A percentile compares a stretch with the other conserved stretches of the same genome.
Conservation (phyloP, 2,329 filamentous ascomycete genomes). For the Neonectria punicea region DNA sequence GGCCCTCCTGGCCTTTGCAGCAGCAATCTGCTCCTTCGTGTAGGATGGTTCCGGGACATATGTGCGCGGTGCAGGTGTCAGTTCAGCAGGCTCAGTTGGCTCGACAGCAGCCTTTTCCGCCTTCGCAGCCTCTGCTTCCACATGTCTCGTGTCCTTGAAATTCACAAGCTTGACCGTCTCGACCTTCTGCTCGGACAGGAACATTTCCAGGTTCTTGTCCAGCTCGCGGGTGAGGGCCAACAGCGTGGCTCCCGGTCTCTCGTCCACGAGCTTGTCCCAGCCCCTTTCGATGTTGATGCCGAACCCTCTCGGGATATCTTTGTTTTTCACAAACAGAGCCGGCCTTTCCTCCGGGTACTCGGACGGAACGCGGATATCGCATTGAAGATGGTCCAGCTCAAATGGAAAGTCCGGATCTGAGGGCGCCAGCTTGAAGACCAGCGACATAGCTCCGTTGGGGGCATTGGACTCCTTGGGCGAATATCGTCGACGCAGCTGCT, state of each 20-base stretch:
- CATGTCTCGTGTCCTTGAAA: conserved; percentile 66
- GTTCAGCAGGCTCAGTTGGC: conserved; percentile 13
- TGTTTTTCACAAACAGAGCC: conserved; percentile 72
- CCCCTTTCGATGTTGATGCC: conserved; percentile 81
- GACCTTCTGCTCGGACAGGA: conserved; percentile 75
- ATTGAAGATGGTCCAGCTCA: conserved; percentile 75
- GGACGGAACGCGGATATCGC: conserved; percentile 71
- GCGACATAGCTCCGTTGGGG: conserved; percentile 61
- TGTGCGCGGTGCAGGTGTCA: conserved; percentile 31
- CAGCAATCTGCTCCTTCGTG: conserved; percentile 67
- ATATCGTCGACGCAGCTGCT: conserved; percentile 77
- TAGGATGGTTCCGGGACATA: conserved; percentile 61
- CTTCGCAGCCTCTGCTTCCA: conserved; percentile 43
- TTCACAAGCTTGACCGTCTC: conserved; percentile 77
- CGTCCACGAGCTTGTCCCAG: conserved; percentile 72
- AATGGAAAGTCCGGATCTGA: conserved; percentile 89
- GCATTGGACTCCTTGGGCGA: conserved; percentile 57
- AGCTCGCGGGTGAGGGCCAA: conserved; percentile 74
- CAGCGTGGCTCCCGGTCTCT: conserved; percentile 66
- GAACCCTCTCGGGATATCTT: conserved; percentile 76
- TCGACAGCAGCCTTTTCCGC: conserved; percentile 11
- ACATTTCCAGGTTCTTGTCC: conserved; percentile 76
- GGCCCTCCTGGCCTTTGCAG: conserved; percentile 71
- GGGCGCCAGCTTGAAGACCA: conserved; percentile 74
- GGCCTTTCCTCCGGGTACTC: conserved; percentile 70